A percentile compares a stretch with the other conserved stretches of the same genome.
phyloP scores from a whole-genome alignment of 106 monocot species.

The Allium cepa region DNA sequence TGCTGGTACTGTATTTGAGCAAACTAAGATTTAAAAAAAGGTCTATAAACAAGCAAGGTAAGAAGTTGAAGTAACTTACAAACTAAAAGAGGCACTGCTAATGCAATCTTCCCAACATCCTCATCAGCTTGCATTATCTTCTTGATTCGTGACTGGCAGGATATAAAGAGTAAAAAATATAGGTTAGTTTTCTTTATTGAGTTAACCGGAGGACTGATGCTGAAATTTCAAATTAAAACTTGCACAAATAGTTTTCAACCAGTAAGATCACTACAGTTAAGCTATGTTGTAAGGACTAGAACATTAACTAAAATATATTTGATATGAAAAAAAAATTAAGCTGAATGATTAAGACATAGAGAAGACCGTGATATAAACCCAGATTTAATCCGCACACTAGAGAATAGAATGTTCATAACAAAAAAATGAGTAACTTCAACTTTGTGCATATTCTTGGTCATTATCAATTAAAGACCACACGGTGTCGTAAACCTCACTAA shows the following conservation, averaged over 20 bases:
- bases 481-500: no score
- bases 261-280: background rate
- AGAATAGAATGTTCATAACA: no score
- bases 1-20: background rate
- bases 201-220: no score
- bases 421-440: no score
- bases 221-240: no score
- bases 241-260: no score
- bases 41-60: background rate
- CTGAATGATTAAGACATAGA: no score
- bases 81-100: slow-evolving; percentile 96
- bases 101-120: slow-evolving; percentile 93
- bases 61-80: slow-evolving; percentile 41
- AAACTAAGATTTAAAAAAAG: background rate
- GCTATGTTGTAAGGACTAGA: background rate
- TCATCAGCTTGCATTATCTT: slow-evolving; percentile 99
- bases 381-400: no score
- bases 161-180: slow-evolving; percentile 5
- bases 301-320: background rate
- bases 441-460: no score
- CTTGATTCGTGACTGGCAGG: slow-evolving; percentile 78
- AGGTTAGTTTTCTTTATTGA: background rate
- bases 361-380: no score
- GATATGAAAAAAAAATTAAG: no score
- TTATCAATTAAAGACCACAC: no score